Base-by-base conservation (phyloP, 495 filamentous ascomycete species). In the Daldinia vernicosa region DNA sequence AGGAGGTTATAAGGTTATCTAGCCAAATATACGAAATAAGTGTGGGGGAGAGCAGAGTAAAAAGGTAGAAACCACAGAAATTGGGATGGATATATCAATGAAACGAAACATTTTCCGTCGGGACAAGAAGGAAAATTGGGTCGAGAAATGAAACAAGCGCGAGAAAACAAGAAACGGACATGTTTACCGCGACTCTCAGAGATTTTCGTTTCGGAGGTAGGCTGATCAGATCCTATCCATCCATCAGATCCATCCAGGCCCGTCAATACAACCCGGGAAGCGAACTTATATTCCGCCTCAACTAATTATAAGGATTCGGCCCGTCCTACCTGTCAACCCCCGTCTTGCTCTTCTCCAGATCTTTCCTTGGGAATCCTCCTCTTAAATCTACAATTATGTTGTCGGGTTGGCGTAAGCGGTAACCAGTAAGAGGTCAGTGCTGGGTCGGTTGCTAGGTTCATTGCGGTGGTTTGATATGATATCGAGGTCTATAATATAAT, bases 401-500 rank as follows among this genome's bases (percentile, higher is more conserved):
- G 70, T 69, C 58, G 51, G 66, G 70, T 69, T 69, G 70, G 66
- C 66, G 53, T 73, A 63, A 73, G 62, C 62, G 62, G 66, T 37
- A 69, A 60, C 66, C 66, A 73, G 52, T 66, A 69, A 69, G 66
- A 66, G 70, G 61, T 58, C 61, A 69, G 70, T 73, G 70, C 66
- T 69, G 66, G 66, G 39, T 54, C 57, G 17, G 66, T 69, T 66
- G 51, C 66, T 47, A 33, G 70, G 61, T 69, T 73, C 37, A 47
- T 61, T 58, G 37, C 24, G 55, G 65, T 60, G 57, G 57, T 69
- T 66, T 73, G 70, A 73, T 73, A 73, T 73, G 62, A 63, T 60
- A 73, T 73, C 62, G 58, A 73, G 37, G 70, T 73, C 70, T 73
- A 73, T 73, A 73, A 66, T 73, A 73, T 69, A 73, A 45, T 66